A percentile compares a stretch with the other conserved stretches of the same genome.
Conservation (phyloP, 495 filamentous ascomycete species). For the Neurospora cerealis region DNA sequence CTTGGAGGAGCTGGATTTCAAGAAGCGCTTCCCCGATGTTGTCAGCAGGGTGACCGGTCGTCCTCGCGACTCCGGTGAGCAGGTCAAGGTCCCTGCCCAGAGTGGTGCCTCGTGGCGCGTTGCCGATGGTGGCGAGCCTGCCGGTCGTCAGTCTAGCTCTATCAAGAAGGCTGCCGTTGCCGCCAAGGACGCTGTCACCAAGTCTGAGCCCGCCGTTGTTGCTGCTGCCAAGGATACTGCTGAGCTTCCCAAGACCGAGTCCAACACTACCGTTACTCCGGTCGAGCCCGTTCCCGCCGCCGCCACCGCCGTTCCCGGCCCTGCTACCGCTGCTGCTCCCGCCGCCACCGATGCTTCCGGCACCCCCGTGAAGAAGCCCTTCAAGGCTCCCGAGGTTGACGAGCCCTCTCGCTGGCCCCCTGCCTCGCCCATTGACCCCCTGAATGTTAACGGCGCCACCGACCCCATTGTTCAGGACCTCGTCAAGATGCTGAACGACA, state of each 20-base stretch:
- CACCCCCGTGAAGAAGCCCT: slow-evolving; percentile 13
- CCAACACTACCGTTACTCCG: neutral
- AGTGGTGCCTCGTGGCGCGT: slow-evolving; percentile 81
- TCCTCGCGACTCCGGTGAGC: slow-evolving; percentile 50
- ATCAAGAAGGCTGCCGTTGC: slow-evolving; percentile 23
- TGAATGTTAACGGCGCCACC: slow-evolving; percentile 60
- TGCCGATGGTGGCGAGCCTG: slow-evolving; percentile 37
- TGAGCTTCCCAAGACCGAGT: slow-evolving; percentile 11
- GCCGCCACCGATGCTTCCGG: neutral
- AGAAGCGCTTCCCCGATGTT: slow-evolving; percentile 76
- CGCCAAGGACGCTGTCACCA: slow-evolving; percentile 21
- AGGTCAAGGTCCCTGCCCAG: slow-evolving; percentile 74
- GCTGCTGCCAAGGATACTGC: slow-evolving; percentile 24
- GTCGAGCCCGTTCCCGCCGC: slow-evolving; percentile 3
- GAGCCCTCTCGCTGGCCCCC: slow-evolving; percentile 51
- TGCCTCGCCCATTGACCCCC: slow-evolving; percentile 58
- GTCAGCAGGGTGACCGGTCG: slow-evolving; percentile 36
- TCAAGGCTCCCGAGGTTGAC: slow-evolving; percentile 45
- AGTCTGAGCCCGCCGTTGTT: slow-evolving; percentile 17
- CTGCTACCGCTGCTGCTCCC: slow-evolving; percentile 1
- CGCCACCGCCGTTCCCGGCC: slow-evolving; percentile 9
- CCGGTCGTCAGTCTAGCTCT: slow-evolving; percentile 35
- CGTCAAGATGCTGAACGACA: slow-evolving; percentile 90
- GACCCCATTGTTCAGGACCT: slow-evolving; percentile 87
- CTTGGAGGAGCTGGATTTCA: slow-evolving; percentile 92